A percentile compares a stretch with the other conserved stretches of the same genome.
Evolutionary conservation across 306 rosid genomes (phyloP).

Genomic region (Castanopsis chinensis): DNA sequence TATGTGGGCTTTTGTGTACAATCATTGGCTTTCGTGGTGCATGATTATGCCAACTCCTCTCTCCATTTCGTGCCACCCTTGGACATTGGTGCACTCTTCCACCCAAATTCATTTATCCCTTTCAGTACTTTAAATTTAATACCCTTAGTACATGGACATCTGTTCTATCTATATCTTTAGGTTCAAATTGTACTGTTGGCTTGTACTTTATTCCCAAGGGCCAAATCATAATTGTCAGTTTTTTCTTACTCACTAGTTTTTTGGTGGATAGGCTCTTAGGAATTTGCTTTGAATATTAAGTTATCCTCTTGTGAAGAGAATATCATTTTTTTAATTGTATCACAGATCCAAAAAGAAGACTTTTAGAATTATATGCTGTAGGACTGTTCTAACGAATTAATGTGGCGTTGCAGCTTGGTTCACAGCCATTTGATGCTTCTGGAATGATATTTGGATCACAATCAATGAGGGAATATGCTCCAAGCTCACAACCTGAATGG

Average conservation of each 20-base stretch:
- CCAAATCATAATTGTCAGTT: no score
- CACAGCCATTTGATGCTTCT: slow-evolving; percentile 65
- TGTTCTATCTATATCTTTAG: neutral
- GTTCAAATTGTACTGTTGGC: neutral
- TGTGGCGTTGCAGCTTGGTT: slow-evolving; percentile 47
- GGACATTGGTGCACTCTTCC: no score
- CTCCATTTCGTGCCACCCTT: neutral
- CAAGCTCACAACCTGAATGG: slow-evolving; percentile 73
- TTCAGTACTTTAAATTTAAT: neutral
- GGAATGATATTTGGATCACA: slow-evolving; percentile 73
- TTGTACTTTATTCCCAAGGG: neutral
- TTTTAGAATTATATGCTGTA: neutral
- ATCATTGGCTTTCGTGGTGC: neutral
- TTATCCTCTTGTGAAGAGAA: no score
- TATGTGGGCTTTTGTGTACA: neutral
- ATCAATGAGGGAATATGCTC: slow-evolving; percentile 56
- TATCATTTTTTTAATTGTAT: no score
- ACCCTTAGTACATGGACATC: neutral
- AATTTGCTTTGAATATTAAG: neutral
- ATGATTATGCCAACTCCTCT: neutral
- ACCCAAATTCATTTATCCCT: neutral
- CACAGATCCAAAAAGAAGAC: neutral
- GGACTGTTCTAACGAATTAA: slow-evolving; percentile 24
- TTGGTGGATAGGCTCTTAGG: no score
- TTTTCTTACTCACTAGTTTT: no score